Percentiles rank a stretch among this genome's conserved stretches.
These are phyloP conservation scores for Trametes gibbosa DNA, from an alignment of 768 basidiomycete species.

Conservation along the genomic window DNA sequence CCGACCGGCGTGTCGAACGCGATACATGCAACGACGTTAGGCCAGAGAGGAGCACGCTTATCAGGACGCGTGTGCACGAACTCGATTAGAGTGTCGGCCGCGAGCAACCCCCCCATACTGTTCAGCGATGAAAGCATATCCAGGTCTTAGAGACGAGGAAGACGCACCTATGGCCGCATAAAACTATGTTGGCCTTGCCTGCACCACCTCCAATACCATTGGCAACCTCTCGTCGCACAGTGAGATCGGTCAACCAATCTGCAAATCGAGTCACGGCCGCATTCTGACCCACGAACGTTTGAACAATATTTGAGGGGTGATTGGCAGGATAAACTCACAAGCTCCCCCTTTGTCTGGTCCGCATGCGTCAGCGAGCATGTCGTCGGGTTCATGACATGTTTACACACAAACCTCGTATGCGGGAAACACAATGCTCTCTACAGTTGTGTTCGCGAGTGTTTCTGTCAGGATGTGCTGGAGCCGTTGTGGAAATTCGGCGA, in stretches of 20 bases:
- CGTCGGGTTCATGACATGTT: neutral
- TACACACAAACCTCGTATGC: conserved; percentile 67
- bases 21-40: conserved; percentile 77
- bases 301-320: conserved; percentile 8
- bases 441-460: conserved; percentile 50
- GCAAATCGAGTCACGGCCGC: conserved; percentile 83
- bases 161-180: conserved; percentile 84
- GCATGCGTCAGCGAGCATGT: neutral
- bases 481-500: conserved; percentile 74
- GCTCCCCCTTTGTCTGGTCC: conserved; percentile 79
- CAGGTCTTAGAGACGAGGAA: too few species aligned
- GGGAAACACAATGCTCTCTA: conserved; percentile 83
- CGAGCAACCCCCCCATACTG: conserved; percentile 92
- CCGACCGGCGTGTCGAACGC: conserved; percentile 91
- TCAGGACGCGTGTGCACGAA: conserved; percentile 70
- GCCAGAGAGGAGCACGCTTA: conserved; percentile 73
- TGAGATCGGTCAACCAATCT: conserved; percentile 89
- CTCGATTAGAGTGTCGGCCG: conserved; percentile 78
- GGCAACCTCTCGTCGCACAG: conserved; percentile 80
- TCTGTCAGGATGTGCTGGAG: conserved; percentile 74
- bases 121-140: neutral
- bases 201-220: conserved; percentile 74
- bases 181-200: conserved; percentile 68
- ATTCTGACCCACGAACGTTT: conserved; percentile 41
- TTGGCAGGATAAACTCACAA: conserved; percentile 51